Conservation (phyloP, 2,329 filamentous ascomycete genomes). For the Aspergillus versicolor region DNA sequence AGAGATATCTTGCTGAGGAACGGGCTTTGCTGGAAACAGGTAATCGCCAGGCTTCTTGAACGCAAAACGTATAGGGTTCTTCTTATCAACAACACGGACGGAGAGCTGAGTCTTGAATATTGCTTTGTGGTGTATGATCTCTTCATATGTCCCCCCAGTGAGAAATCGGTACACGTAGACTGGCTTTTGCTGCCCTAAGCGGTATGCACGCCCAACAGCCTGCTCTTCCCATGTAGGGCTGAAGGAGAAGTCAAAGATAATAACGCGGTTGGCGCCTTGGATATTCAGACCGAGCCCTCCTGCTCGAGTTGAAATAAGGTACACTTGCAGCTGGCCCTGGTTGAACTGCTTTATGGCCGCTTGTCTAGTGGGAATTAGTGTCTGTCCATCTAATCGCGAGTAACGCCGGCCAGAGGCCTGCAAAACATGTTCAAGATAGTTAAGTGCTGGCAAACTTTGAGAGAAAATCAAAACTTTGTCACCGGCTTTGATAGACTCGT, state of each 20-base stretch:
- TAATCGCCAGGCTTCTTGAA: constrained; percentile 55
- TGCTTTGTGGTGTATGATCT: constrained; percentile 68
- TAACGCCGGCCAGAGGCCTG: constrained; percentile 46
- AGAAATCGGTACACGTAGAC: constrained; percentile 85
- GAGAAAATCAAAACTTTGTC: constrained; percentile 84
- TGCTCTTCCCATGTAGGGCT: constrained; percentile 83
- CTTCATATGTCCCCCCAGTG: constrained; percentile 76
- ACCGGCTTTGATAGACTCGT: constrained; percentile 57
- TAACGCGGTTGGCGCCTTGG: constrained; percentile 76
- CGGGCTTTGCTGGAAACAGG: constrained; percentile 58
- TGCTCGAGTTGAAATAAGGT: constrained; percentile 79
- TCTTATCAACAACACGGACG: constrained; percentile 78
- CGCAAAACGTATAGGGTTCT: constrained; percentile 69
- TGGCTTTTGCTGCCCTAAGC: constrained; percentile 75
- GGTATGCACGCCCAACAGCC: constrained; percentile 81
- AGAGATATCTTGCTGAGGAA: constrained; percentile 53
- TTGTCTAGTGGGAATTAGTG: constrained; percentile 59
- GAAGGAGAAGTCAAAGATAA: constrained; percentile 81
- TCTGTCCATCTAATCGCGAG: constrained; percentile 68
- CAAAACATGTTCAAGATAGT: constrained; percentile 66
- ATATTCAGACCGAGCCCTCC: constrained; percentile 85
- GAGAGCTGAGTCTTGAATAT: constrained; percentile 83
- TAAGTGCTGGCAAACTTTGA: constrained; percentile 66
- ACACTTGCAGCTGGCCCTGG: constrained; percentile 53
- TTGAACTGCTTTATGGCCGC: constrained; percentile 69